Base-by-base conservation (phyloP, 2,329 filamentous ascomycete species). In the Trichoderma koningii region DNA sequence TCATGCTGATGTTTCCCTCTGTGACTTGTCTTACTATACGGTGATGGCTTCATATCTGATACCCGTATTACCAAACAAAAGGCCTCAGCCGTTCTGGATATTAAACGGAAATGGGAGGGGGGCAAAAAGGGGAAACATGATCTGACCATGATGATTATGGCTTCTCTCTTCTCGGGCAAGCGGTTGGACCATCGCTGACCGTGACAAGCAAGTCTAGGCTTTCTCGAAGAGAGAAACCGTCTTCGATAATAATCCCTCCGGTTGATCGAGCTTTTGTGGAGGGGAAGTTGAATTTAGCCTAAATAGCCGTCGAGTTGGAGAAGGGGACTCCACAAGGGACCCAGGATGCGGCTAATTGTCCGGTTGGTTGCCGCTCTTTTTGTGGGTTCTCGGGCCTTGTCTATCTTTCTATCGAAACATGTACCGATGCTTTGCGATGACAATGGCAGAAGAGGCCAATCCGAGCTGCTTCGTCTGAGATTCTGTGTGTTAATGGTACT, bases 281-380 rank as follows among this genome's bases (percentile, higher is more conserved):
- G 61, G 51, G 48, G 55, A 19, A 21, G 15, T 19, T 15, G 21
- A 21, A 56, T 64, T 64, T 64, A 64, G 61, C 61, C 61, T 64
- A 44, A 64, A 55, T 63, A 17, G 9, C 19, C 34, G 34, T 38
- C 34, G 10, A 34, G 34, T 14, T 38, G 34, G 34, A 38, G 34
- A 38, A 38, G 19, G 19, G 10, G 28, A 44, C 51, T 51, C 61
- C 61, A 34, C 61, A 28, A 38, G 44, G 34, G 34, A 38, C 34
- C 51, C 44, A 64, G 51, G 52, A 56, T 55, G 52, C 61, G 61
- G 61, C 61, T 64, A 64, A 64, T 64, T 64, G 61, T 64, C 53
- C 61, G 61, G 61, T 64, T 64, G 61, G 61, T 51, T 56, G 61
- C 52, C 42, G 52, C 61, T 50, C 52, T 38, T 38, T 14, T 38